A percentile compares a stretch with the other conserved stretches of the same genome.
Evolutionary conservation across 805 yeast species (phyloP).

Genomic region (Tetrapisispora arboricola): DNA sequence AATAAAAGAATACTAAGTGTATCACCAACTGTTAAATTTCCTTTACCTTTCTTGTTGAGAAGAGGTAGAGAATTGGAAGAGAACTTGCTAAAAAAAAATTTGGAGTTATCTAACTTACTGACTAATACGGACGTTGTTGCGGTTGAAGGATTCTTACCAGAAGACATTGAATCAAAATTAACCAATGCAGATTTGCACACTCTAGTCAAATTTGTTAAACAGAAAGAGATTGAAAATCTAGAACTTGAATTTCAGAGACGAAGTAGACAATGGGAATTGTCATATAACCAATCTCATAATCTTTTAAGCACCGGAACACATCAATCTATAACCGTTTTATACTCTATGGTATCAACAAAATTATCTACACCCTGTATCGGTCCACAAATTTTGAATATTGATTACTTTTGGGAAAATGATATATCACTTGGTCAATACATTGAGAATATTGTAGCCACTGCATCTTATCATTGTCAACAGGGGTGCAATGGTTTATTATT

Average conservation of each 20-base stretch:
- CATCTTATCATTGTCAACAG: slow-evolving; percentile 59
- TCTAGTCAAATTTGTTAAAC: slow-evolving; percentile 26
- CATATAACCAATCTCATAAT: slow-evolving; percentile 41
- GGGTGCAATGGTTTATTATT: slow-evolving; percentile 63
- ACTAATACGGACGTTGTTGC: slow-evolving; percentile 19
- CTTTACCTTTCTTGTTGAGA: slow-evolving; percentile 52
- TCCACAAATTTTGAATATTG: slow-evolving; percentile 75
- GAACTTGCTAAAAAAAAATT: slow-evolving; percentile 21
- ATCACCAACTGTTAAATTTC: slow-evolving; percentile 75
- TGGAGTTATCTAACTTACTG: slow-evolving; percentile 8
- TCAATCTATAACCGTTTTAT: slow-evolving; percentile 67
- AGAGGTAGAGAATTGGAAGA: slow-evolving; percentile 46
- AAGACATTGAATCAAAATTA: slow-evolving; percentile 20
- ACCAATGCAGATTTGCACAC: slow-evolving; percentile 26
- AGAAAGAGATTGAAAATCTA: slow-evolving; percentile 24
- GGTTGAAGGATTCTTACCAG: slow-evolving; percentile 6
- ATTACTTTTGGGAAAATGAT: slow-evolving; percentile 85
- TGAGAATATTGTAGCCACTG: slow-evolving; percentile 66
- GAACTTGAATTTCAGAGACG: slow-evolving; percentile 26
- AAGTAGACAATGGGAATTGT: slow-evolving; percentile 59
- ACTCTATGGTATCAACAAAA: slow-evolving; percentile 71
- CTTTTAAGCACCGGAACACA: slow-evolving; percentile 63
- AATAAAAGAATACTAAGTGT: slow-evolving; percentile 54
- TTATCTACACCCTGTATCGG: slow-evolving; percentile 90
- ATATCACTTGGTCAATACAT: slow-evolving; percentile 81